Evolutionary conservation across 768 basidiomycete species (phyloP).

Genomic region (Lepiota subincarnata): DNA sequence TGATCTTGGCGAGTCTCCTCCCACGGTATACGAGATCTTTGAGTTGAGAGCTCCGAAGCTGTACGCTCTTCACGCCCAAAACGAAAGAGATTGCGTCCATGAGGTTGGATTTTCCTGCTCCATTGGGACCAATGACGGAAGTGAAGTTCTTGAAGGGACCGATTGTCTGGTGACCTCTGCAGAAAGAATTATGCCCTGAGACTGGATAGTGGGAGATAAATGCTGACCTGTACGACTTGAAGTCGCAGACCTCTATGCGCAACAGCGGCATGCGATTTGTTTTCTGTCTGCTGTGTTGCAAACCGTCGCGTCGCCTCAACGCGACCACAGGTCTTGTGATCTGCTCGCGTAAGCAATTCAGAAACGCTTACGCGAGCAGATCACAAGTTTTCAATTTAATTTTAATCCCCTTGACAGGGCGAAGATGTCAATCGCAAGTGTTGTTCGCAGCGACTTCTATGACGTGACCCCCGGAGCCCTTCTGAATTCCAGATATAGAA

Average conservation of each 20-base stretch:
- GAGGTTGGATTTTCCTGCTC: conserved; percentile 96
- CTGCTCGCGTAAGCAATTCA: too few species aligned
- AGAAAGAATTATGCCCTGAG: not conserved
- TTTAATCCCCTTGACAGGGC: too few species aligned
- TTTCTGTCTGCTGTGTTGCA: not conserved
- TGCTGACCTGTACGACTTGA: conserved; percentile 86
- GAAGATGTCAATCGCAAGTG: too few species aligned
- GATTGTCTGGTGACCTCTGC: conserved; percentile 76
- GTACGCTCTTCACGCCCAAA: conserved; percentile 91
- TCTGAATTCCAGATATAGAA: too few species aligned
- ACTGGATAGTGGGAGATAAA: not conserved
- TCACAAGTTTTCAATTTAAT: too few species aligned
- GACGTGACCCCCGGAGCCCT: too few species aligned
- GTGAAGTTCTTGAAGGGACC: conserved; percentile 94
- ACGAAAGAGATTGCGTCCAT: conserved; percentile 99
- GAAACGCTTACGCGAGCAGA: too few species aligned
- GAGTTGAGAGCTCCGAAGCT: conserved; percentile 87
- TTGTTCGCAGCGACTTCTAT: too few species aligned
- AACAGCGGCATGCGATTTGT: conserved; percentile 63
- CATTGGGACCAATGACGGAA: conserved; percentile 97
- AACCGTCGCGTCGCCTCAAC: conserved; percentile 8
- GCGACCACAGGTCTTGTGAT: conserved; percentile 1
- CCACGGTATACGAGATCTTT: conserved; percentile 97
- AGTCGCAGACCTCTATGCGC: conserved; percentile 90
- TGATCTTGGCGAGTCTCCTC: conserved; percentile 53